Percentiles rank a stretch among this genome's conserved stretches.
Conservation (phyloP, 2,329 filamentous ascomycete species). For the Tolypocladium inflatum region DNA sequence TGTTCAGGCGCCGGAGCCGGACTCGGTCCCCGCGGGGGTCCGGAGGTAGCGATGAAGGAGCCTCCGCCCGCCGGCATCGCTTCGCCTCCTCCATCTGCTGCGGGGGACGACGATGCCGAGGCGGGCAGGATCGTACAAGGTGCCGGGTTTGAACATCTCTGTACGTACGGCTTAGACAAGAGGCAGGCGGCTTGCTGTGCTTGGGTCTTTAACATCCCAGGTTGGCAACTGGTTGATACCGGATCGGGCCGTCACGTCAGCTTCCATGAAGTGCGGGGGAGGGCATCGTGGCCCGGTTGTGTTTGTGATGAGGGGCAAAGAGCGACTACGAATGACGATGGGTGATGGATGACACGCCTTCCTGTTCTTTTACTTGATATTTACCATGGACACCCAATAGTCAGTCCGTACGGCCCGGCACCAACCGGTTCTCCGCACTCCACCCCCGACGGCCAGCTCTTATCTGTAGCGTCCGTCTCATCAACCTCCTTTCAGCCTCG, state of each 20-base stretch:
- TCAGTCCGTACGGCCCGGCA: neutral
- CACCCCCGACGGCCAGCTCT: neutral
- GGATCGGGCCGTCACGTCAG: neutral
- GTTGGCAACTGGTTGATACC: neutral
- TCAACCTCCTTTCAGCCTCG: neutral
- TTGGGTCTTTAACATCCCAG: neutral
- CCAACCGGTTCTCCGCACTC: neutral
- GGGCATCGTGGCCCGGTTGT: neutral
- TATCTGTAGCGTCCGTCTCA: neutral
- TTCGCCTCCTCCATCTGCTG: neutral
- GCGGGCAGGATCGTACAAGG: too few species aligned
- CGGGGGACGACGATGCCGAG: neutral
- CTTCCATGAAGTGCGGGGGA: neutral
- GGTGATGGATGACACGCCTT: neutral
- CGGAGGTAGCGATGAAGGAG: neutral
- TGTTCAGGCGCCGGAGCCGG: neutral
- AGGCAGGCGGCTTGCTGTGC: neutral
- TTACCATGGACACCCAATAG: neutral
- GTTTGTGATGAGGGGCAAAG: neutral
- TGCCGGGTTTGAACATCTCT: neutral
- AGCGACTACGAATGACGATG: too few species aligned
- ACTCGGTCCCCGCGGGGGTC: neutral
- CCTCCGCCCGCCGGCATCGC: too few species aligned
- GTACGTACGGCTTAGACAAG: too few species aligned
- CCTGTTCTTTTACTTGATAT: neutral